These are phyloP conservation scores for Lasiosphaeriaceae sp. DNA, from an alignment of 495 filamentous ascomycete genomes.

Conservation along the genomic window DNA sequence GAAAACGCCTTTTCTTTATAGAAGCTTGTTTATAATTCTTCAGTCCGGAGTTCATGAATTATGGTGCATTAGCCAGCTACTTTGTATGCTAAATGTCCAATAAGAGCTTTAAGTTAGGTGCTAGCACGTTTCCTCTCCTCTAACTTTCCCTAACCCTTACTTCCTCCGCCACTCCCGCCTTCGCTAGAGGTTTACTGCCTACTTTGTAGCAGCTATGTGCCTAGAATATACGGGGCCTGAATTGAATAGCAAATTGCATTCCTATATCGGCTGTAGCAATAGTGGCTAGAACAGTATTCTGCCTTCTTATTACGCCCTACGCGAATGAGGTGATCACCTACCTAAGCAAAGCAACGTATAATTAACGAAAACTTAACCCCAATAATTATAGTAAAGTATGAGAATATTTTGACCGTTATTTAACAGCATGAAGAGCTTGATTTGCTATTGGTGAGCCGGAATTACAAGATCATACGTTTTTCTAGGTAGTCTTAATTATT, in stretches of 20 bases:
- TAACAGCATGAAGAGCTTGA: slow-evolving; percentile 54
- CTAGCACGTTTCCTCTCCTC: too few relatives aligned
- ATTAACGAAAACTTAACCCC: too few relatives aligned
- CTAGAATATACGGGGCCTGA: slow-evolving; percentile 35
- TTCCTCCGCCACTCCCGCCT: not conserved
- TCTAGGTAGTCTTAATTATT: not conserved
- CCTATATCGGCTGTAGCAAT: not conserved
- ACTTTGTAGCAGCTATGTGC: not conserved
- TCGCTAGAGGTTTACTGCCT: not conserved
- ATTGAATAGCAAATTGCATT: slow-evolving; percentile 36
- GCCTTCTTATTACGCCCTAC: too few relatives aligned
- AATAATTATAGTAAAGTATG: too few relatives aligned
- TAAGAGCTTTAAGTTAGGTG: too few relatives aligned
- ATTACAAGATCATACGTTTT: not conserved
- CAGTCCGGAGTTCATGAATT: too few relatives aligned
- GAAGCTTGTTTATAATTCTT: not conserved
- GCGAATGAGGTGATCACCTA: too few relatives aligned
- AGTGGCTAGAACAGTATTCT: too few relatives aligned
- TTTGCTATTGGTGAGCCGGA: slow-evolving; percentile 53
- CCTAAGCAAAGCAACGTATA: too few relatives aligned
- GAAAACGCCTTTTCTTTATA: not conserved
- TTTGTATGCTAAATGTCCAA: too few relatives aligned
- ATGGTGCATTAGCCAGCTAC: too few relatives aligned
- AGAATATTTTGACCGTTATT: slow-evolving; percentile 61
- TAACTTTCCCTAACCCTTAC: not conserved